Evolutionary conservation across 352 stramenopile species (phyloP).

Genomic region (Phytophthora sp.): DNA sequence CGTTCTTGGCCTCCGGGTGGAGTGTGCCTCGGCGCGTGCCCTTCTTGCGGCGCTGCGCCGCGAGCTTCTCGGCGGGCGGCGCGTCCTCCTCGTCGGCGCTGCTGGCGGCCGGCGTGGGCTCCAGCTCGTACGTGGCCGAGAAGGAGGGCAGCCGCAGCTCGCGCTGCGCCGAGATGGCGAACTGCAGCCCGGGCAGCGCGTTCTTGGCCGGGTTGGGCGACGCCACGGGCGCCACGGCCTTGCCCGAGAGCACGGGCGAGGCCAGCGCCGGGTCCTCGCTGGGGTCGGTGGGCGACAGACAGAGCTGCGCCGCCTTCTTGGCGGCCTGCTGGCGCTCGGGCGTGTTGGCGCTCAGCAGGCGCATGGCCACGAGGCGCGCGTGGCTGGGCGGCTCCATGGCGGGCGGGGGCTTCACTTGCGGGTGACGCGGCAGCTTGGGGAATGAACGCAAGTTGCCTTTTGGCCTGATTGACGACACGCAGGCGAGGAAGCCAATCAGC

Average conservation of each 20-base stretch:
- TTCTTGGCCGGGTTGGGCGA: constrained; percentile 59
- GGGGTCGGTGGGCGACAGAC: constrained; percentile 35
- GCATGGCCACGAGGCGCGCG: constrained; percentile 36
- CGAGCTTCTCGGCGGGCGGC: constrained; percentile 29
- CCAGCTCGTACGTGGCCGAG: constrained; percentile 48
- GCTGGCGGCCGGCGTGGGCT: constrained; percentile 24
- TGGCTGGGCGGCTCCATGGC: constrained; percentile 30
- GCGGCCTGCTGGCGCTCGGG: constrained; percentile 11
- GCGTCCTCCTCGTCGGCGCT: constrained; percentile 30
- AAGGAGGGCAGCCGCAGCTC: constrained; percentile 65
- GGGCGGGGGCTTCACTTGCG: constrained; percentile 4
- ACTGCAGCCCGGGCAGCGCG: constrained; percentile 66
- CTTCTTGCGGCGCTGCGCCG: constrained; percentile 66
- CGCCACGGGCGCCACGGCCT: constrained; percentile 33
- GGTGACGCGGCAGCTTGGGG: constrained; percentile 24
- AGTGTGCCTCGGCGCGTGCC: constrained; percentile 82
- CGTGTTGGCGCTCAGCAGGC: constrained; percentile 23
- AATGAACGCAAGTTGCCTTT: constrained; percentile 35
- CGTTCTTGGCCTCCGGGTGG: constrained; percentile 85
- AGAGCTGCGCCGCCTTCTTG: constrained; percentile 25
- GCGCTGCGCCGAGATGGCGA: constrained; percentile 62
- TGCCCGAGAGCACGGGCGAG: constrained; percentile 50
- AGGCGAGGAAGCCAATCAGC: constrained; percentile 30
- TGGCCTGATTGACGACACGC: constrained; percentile 33
- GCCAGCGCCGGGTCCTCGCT: constrained; percentile 37